Evolutionary conservation across 2,329 filamentous ascomycete species (phyloP).

Genomic region (Botryotinia globosa): DNA sequence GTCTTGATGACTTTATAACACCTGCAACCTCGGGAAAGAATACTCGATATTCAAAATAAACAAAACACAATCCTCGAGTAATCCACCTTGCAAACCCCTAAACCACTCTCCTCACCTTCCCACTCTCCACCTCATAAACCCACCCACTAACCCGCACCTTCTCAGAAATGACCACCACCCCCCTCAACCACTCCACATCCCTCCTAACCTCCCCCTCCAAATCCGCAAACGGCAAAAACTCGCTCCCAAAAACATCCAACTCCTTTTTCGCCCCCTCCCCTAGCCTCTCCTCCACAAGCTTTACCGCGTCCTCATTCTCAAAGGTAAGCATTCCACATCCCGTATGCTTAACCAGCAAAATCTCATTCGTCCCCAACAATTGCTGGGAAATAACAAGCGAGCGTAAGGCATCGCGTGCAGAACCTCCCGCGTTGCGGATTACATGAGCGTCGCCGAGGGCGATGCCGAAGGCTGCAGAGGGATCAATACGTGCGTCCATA

Average conservation of each 20-base stretch:
- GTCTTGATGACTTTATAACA: neutral
- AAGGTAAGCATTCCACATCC: conserved; percentile 72
- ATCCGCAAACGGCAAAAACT: conserved; percentile 50
- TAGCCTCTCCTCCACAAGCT: conserved; percentile 57
- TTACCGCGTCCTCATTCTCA: conserved; percentile 54
- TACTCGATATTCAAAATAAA: neutral
- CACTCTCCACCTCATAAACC: conserved; percentile 76
- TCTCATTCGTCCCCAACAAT: conserved; percentile 71
- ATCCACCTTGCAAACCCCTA: conserved; percentile 28
- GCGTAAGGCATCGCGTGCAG: conserved; percentile 65
- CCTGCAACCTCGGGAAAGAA: neutral
- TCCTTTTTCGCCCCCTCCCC: conserved; percentile 45
- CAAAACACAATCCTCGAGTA: neutral
- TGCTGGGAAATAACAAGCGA: conserved; percentile 78
- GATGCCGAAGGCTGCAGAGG: conserved; percentile 66
- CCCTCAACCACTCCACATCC: conserved; percentile 63
- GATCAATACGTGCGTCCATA: conserved; percentile 76
- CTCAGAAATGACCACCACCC: conserved; percentile 57
- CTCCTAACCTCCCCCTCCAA: conserved; percentile 61
- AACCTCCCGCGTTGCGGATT: conserved; percentile 70
- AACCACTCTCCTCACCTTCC: conserved; percentile 53
- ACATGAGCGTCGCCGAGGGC: conserved; percentile 74
- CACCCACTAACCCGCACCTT: conserved; percentile 65
- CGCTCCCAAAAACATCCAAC: conserved; percentile 33
- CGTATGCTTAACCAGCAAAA: conserved; percentile 53